phyloP scores from a whole-genome alignment of 129 eudicot species.

The Smallanthus sonchifolius region DNA sequence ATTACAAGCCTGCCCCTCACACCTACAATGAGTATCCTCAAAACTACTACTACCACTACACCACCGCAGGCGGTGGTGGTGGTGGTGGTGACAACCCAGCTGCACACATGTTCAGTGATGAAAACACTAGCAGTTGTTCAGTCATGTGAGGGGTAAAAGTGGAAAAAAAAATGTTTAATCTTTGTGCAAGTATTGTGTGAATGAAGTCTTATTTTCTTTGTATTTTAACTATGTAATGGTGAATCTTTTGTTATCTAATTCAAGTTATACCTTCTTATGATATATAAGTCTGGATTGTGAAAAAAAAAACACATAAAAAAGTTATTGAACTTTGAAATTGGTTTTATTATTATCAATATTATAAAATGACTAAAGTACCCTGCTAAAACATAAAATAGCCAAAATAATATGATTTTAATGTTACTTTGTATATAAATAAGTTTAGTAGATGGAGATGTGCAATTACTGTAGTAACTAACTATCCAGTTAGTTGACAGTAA shows the following conservation, averaged over 20 bases:
- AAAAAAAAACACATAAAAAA: background rate
- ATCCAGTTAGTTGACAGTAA: constrained; percentile 7
- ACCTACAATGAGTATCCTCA: constrained; percentile 35
- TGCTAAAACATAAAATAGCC: too few relatives aligned
- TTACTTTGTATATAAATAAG: background rate
- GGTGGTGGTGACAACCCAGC: constrained; percentile 33
- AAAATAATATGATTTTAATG: too few relatives aligned
- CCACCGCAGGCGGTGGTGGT: background rate
- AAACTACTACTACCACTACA: constrained; percentile 11
- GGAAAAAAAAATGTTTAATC: constrained; percentile 9
- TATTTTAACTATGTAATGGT: constrained; percentile 21
- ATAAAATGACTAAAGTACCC: too few relatives aligned
- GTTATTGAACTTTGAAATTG: background rate
- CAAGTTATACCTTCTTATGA: constrained; percentile 13
- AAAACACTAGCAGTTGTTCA: constrained; percentile 69
- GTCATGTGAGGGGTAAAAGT: constrained; percentile 50
- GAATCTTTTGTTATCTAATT: constrained; percentile 24
- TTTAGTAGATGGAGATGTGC: background rate
- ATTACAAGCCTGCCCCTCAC: constrained; percentile 47
- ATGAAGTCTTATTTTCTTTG: constrained; percentile 1
- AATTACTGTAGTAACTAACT: constrained; percentile 22
- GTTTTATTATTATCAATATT: background rate
- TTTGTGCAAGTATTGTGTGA: constrained; percentile 28
- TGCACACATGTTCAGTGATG: constrained; percentile 68
- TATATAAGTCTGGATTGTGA: background rate